Base-by-base conservation (phyloP, 768 basidiomycete genomes). In the Leccinum arenicola region DNA sequence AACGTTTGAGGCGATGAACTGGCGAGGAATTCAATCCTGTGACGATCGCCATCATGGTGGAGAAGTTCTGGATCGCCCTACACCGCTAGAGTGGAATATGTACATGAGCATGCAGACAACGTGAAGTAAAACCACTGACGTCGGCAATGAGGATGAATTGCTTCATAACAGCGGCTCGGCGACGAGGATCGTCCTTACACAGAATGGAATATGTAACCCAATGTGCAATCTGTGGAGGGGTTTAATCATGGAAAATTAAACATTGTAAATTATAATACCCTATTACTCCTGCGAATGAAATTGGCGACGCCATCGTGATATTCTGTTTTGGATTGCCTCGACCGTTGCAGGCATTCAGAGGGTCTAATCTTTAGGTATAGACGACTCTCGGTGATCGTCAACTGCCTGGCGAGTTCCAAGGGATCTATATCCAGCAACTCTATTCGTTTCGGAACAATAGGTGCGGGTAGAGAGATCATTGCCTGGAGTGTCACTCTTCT, bases 1-100 rank as follows among this genome's bases (percentile, higher is more conserved):
- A 86, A 53, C 88, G 79, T 63, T 84, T 85, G 27, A 89, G 74
- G 12, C 87, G 80, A 43, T 80, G 79, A 52, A 89, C 84, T 0
- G 85, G 83, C 1, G 87, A 81, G 6, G 84, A 82, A 68, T 86
- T 86, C 59, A 89, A 74, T 19, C 86, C 88, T 3, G 87, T 87
- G 47, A 87, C 78, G 48, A 89, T 78, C 29, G 85, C 86, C 47
- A 84, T 82, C 78, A 89, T 82, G 8, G 83, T 83, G 25, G 86
- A 85, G 63, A 83, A 88, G 70, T 89, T 89, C 68, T 86, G 83
- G 52, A 88, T 70, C 4, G 68, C 52, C n/a, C 82, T 80, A 66
- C 87, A 86, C 15, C 82, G 81, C 87, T 88, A 65, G 55, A 36
- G 55, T 17, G 31, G 21, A 50, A 23, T 6, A 29, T 67, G 21